Percentiles rank a stretch among this genome's conserved stretches.
Evolutionary conservation across 805 yeast genomes (phyloP).

Genomic region (Saccharomycopsis babjevae): DNA sequence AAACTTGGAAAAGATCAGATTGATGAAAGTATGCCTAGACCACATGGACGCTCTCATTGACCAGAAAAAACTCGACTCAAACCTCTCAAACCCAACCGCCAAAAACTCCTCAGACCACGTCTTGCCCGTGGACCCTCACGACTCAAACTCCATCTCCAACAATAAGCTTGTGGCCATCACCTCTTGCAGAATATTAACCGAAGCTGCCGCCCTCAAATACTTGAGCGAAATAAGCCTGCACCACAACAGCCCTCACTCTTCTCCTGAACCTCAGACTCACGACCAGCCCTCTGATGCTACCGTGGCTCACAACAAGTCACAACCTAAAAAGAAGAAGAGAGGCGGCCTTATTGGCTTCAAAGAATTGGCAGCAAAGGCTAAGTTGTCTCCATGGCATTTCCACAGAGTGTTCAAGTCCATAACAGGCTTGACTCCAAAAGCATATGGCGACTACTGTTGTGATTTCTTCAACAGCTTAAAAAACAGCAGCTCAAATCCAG

Average conservation of each 20-base stretch:
- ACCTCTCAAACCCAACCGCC: conserved; percentile 35
- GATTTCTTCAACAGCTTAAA: conserved; percentile 29
- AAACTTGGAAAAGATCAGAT: conserved; percentile 18
- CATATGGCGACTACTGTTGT: conserved; percentile 53
- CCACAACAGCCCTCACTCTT: conserved; percentile 6
- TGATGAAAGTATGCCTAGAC: conserved; percentile 40
- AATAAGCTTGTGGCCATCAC: conserved; percentile 51
- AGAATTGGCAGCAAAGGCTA: conserved; percentile 77
- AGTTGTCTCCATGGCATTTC: conserved; percentile 85
- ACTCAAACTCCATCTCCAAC: conserved; percentile 21
- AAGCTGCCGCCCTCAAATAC: conserved; percentile 55
- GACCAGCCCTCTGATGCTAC: neutral
- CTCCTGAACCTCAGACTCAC: neutral
- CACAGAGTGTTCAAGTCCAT: conserved; percentile 82
- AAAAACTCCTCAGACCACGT: conserved; percentile 34
- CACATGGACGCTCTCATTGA: conserved; percentile 49
- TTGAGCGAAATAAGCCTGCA: conserved; percentile 17
- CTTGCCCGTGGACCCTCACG: conserved; percentile 18
- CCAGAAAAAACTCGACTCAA: neutral
- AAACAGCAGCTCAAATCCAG: neutral
- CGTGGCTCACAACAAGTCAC: conserved; percentile 13
- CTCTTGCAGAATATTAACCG: conserved; percentile 76
- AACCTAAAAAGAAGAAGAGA: conserved; percentile 43
- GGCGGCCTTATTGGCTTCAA: conserved; percentile 79
- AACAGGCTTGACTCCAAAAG: conserved; percentile 80